Evolutionary conservation across 257 asterid species (phyloP), one percentile per base, ranked within the genome.

Genomic region (Fraxinus pennsylvanica): DNA sequence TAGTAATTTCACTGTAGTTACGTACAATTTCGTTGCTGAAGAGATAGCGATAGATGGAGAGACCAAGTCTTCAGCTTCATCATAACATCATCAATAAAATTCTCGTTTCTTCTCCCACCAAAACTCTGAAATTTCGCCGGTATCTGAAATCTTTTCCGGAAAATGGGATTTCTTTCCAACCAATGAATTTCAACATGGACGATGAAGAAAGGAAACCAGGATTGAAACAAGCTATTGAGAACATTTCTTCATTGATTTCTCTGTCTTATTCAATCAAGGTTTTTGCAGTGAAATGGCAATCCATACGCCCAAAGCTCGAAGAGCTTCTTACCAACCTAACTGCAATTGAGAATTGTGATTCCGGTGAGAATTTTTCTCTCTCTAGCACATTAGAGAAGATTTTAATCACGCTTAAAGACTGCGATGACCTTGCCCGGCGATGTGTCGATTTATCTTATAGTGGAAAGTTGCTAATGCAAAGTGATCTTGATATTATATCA

Each of bases 401-500:
- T 76, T 54, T 54, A 8, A 78, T 77, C 9, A 90, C 97, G 0
- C 86, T 95, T 15, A 63, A 75, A 36, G 73, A 70, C 21, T 90
- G 96, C 78, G 81, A 84, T 43, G 87, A 82, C 13, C 92, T 90
- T 41, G 92, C 92, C 0, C 59, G 30, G 52, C 67, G 82, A 79
- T 96, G 99, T 38, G 72, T 87, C 72, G 89, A 87, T 9, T 69
- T 76, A 27, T 88, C 98, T 21, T 93, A 84, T 68, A 72, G 89
- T 66, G 97, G 99, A 73, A 96, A 96, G 87, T 88, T 96, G 39
- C 96, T 84, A 74, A 96, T 91, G 97, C 92, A 92, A 77, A 96
- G 99, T 78, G 96, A 93, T 86, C 94, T 93, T 36, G 97, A 93
- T 77, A 81, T 91, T 67, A 38, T 89, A 0, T 85, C 90, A 13